These are phyloP conservation scores for Brettanomyces nanus DNA, from an alignment of 805 yeast genomes.

Conservation along the genomic window DNA sequence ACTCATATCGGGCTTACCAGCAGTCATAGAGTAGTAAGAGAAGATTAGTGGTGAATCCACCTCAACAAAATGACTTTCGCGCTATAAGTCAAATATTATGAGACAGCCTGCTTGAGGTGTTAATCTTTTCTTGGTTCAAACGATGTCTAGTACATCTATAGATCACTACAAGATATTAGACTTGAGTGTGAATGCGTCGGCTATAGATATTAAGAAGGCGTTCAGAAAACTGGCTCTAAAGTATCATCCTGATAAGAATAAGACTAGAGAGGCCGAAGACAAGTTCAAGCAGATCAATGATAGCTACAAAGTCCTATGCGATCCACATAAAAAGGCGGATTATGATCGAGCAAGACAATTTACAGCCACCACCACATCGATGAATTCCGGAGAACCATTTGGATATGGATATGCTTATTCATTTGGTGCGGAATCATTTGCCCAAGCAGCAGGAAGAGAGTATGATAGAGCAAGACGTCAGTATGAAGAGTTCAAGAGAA, in stretches of 20 bases:
- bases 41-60: too few species aligned
- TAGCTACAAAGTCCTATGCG: slow-evolving; percentile 76
- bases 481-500: slow-evolving; percentile 13
- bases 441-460: slow-evolving; percentile 7
- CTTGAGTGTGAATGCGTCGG: slow-evolving; percentile 45
- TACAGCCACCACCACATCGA: too few species aligned
- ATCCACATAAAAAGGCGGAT: slow-evolving; percentile 46
- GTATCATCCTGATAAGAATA: slow-evolving; percentile 79
- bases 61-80: too few species aligned
- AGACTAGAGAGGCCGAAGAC: slow-evolving; percentile 50
- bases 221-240: slow-evolving; percentile 65
- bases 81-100: neutral
- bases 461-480: slow-evolving; percentile 18
- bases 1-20: too few species aligned
- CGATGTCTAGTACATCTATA: slow-evolving; percentile 1
- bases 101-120: too few species aligned
- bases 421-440: slow-evolving; percentile 2
- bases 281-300: slow-evolving; percentile 85
- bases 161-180: slow-evolving; percentile 57
- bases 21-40: too few species aligned
- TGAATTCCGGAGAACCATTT: neutral
- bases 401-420: neutral
- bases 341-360: slow-evolving; percentile 35
- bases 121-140: too few species aligned
- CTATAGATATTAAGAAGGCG: slow-evolving; percentile 63